Percentiles rank a stretch among this genome's conserved stretches.
Conservation (phyloP, 169 alveolate genomes). For the Eimeria acervulina region DNA sequence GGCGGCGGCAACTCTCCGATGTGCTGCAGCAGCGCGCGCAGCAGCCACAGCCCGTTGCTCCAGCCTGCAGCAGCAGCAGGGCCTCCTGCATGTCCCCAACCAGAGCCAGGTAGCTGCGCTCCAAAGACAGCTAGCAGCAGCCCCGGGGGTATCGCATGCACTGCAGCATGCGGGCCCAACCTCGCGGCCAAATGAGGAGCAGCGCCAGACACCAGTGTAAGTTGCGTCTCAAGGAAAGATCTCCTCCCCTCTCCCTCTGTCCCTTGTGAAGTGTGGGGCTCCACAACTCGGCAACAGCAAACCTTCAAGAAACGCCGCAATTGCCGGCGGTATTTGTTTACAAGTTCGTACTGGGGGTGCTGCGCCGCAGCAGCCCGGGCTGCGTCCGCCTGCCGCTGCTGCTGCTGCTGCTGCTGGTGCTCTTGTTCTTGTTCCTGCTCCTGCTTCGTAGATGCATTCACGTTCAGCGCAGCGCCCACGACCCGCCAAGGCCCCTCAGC, state of each 20-base stretch:
- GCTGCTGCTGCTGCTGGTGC: not conserved
- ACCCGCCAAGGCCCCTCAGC: conserved; percentile 76
- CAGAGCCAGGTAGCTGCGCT: conserved; percentile 28
- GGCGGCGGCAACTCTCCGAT: not conserved
- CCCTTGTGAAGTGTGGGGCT: not conserved
- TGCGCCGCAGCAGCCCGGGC: conserved; percentile 54
- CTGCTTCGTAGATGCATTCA: conserved; percentile 7
- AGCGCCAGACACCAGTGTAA: not conserved
- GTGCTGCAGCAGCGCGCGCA: conserved; percentile 49
- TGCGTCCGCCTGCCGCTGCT: not conserved
- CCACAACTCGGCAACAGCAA: not conserved
- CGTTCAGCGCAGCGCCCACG: conserved; percentile 56
- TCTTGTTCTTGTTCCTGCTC: not conserved
- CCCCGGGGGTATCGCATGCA: conserved; percentile 15
- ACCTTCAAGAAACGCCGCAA: conserved; percentile 23
- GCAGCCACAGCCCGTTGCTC: conserved; percentile 37
- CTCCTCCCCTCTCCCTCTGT: not conserved
- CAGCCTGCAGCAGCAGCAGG: conserved; percentile 21
- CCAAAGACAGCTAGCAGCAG: conserved; percentile 11
- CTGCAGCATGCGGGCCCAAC: not conserved
- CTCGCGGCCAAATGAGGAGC: not conserved
- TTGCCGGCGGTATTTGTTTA: conserved; percentile 39
- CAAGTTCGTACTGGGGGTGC: conserved; percentile 38
- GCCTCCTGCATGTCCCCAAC: not conserved
- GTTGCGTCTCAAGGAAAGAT: not conserved